A percentile compares a stretch with the other conserved stretches of the same genome.
Evolutionary conservation across 176 grass and related monocot species (phyloP).

Genomic region (Oryza glaberrima): DNA sequence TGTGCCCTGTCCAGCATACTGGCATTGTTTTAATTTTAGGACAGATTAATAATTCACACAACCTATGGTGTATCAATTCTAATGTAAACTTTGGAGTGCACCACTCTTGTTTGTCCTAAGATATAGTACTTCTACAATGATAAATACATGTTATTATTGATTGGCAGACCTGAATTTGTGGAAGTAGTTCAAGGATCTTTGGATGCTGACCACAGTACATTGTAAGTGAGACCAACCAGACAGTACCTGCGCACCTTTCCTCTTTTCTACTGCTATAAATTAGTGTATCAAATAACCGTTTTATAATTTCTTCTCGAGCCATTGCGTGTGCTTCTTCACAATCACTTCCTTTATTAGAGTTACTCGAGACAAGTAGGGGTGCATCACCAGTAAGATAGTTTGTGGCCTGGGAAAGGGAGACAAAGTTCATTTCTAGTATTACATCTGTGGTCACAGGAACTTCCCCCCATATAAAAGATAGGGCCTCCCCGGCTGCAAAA

Average conservation of each 20-base stretch:
- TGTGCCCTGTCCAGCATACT: neutral
- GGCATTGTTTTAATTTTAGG: slow-evolving; percentile 5
- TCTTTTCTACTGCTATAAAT: slow-evolving; percentile 97
- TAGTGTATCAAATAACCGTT: slow-evolving; percentile 81
- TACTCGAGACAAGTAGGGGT: slow-evolving; percentile 45
- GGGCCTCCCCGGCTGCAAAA: slow-evolving; percentile 89
- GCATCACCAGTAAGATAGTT: slow-evolving; percentile 81
- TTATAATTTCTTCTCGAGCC: slow-evolving; percentile 75
- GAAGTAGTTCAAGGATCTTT: slow-evolving; percentile 91
- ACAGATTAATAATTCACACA: neutral
- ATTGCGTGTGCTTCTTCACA: slow-evolving; percentile 61
- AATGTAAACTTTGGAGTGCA: slow-evolving; percentile 13
- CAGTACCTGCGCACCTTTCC: slow-evolving; percentile 87
- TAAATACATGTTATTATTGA: slow-evolving; percentile 19
- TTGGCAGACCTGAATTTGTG: slow-evolving; percentile 79
- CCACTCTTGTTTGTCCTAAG: neutral
- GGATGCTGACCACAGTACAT: slow-evolving; percentile 91
- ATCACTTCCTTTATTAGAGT: slow-evolving; percentile 48
- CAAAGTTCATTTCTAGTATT: slow-evolving; percentile 86
- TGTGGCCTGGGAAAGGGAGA: slow-evolving; percentile 84
- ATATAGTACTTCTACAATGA: slow-evolving; percentile 1
- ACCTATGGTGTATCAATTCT: neutral
- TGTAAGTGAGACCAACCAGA: slow-evolving; percentile 93
- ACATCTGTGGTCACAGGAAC: slow-evolving; percentile 77
- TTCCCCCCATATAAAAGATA: slow-evolving; percentile 97